Percentiles rank a stretch among this genome's conserved stretches.
Evolutionary conservation across 345 rosid species (phyloP).

Genomic region (Citrus inodora): DNA sequence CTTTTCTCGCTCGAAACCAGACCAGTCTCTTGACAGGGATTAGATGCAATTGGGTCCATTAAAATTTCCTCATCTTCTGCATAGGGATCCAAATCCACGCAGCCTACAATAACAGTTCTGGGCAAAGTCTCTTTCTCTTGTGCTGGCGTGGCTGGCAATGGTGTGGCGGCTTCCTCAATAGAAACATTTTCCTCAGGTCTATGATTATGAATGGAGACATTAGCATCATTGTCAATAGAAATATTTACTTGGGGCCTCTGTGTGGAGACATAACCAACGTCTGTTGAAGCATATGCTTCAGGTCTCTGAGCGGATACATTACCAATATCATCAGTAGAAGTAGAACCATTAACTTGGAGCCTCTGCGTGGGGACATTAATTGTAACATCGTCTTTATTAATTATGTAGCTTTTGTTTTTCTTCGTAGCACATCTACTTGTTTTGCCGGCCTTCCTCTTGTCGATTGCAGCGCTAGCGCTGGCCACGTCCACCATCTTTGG

Average conservation of each 20-base stretch:
- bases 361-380: not conserved
- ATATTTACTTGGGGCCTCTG: not conserved
- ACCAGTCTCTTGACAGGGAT: not conserved
- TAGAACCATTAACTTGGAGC: not conserved
- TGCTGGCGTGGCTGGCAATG: slow-evolving; percentile 8
- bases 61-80: slow-evolving; percentile 9
- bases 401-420: slow-evolving; percentile 14
- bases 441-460: no score
- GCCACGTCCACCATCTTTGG: slow-evolving; percentile 8
- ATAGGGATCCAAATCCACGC: not conserved
- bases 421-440: not conserved
- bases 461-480: not conserved
- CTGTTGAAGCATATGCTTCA: not conserved
- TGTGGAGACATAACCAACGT: not conserved
- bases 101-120: not conserved
- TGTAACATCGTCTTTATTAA: not conserved
- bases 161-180: not conserved
- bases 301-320: not conserved
- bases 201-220: not conserved
- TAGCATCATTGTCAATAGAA: not conserved
- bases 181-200: not conserved
- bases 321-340: not conserved
- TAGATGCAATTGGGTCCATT: not conserved
- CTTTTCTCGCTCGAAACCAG: slow-evolving; percentile 7
- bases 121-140: slow-evolving; percentile 22